Percentiles rank a stretch among this genome's conserved stretches.
phyloP scores from a whole-genome alignment of 129 eudicot species.

The Artemisia annua region DNA sequence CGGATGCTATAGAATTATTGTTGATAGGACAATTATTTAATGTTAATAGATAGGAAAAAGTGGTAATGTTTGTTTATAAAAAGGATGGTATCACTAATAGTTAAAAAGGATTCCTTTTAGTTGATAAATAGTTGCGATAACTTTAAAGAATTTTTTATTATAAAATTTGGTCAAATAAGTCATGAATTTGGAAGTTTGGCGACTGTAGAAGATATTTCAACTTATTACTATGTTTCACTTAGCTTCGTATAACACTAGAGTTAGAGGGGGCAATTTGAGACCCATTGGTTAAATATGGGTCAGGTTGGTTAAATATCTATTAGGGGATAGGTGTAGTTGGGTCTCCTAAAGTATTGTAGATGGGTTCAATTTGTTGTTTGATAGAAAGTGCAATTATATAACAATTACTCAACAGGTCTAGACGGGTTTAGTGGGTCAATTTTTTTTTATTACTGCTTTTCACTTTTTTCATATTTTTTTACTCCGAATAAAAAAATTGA shows the following conservation, averaged over 20 bases:
- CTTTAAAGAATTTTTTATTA: not conserved
- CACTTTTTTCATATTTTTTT: no score
- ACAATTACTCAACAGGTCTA: no score
- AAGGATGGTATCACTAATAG: conserved; percentile 5
- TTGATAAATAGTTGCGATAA: not conserved
- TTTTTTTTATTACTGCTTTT: no score
- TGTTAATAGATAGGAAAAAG: not conserved
- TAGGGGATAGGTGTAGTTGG: no score
- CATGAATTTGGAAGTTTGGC: not conserved
- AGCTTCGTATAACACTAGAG: conserved; percentile 3
- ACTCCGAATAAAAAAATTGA: no score
- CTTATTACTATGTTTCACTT: conserved; percentile 1
- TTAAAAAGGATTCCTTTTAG: not conserved
- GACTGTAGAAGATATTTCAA: conserved; percentile 4
- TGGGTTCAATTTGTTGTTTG: no score
- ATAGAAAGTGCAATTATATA: no score
- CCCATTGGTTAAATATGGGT: no score
- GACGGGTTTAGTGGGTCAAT: no score
- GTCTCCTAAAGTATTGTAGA: no score
- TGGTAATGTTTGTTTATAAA: not conserved
- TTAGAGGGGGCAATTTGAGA: not conserved
- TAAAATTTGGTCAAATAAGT: not conserved
- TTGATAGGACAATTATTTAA: conserved; percentile 4
- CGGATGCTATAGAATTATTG: not conserved
- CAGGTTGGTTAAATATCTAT: no score